These are phyloP conservation scores for Ceratocystis cacaofunesta DNA, from an alignment of 2,329 filamentous ascomycete species.

Conservation along the genomic window DNA sequence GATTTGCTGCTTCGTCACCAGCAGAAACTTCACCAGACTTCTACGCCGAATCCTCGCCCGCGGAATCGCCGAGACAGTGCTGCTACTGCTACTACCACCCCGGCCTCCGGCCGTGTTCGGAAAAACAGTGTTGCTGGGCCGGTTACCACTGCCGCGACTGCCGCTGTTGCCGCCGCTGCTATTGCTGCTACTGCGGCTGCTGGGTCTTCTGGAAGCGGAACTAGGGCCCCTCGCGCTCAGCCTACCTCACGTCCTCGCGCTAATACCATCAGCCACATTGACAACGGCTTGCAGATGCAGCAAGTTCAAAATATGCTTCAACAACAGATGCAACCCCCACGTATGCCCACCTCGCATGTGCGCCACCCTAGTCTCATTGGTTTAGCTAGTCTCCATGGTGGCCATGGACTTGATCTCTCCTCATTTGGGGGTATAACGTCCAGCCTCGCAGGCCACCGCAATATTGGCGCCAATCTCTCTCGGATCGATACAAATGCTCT, in stretches of 20 bases:
- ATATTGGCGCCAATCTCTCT: slow-evolving; percentile 51
- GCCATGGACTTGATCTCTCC: slow-evolving; percentile 38
- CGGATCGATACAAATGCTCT: slow-evolving; percentile 64
- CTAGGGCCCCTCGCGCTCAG: background rate
- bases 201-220: background rate
- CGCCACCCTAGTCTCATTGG: slow-evolving; percentile 64
- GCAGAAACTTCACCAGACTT: slow-evolving; percentile 93
- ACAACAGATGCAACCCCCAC: slow-evolving; percentile 29
- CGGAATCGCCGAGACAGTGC: slow-evolving; percentile 83
- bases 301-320: slow-evolving; percentile 45
- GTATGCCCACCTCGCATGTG: slow-evolving; percentile 41
- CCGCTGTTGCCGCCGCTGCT: slow-evolving; percentile 33
- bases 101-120: slow-evolving; percentile 51
- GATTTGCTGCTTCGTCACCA: slow-evolving; percentile 88
- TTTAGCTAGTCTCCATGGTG: slow-evolving; percentile 38
- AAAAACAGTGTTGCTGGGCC: slow-evolving; percentile 75
- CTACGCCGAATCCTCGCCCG: slow-evolving; percentile 72
- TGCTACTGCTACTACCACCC: slow-evolving; percentile 50
- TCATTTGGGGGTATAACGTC: slow-evolving; percentile 63
- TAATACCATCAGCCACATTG: slow-evolving; percentile 92
- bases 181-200: slow-evolving; percentile 31
- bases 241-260: slow-evolving; percentile 52
- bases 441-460: slow-evolving; percentile 46
- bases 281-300: slow-evolving; percentile 52
- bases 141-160: slow-evolving; percentile 28